These are phyloP conservation scores for Aspergillus hancockii DNA, from an alignment of 495 filamentous ascomycete species.

Conservation along the genomic window DNA sequence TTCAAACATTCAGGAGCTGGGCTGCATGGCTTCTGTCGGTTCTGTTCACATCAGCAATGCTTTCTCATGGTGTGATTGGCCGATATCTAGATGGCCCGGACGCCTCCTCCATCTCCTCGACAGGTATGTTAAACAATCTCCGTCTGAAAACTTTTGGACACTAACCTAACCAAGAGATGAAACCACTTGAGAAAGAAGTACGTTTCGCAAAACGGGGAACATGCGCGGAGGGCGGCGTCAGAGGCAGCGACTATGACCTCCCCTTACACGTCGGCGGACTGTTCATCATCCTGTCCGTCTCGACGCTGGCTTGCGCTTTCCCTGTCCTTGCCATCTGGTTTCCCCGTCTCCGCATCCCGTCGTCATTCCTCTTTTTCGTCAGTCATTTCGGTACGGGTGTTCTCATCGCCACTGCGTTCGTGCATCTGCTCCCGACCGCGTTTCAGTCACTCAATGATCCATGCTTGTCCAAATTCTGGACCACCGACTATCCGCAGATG, in stretches of 20 bases:
- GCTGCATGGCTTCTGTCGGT: constrained; percentile 32
- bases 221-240: constrained; percentile 30
- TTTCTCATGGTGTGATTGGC: constrained; percentile 22
- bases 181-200: background rate
- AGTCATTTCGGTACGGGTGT: constrained; percentile 82
- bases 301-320: constrained; percentile 51
- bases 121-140: background rate
- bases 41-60: constrained; percentile 24
- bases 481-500: constrained; percentile 64
- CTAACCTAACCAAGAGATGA: background rate
- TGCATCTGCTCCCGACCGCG: constrained; percentile 75
- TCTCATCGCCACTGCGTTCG: constrained; percentile 82
- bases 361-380: constrained; percentile 60
- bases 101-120: background rate
- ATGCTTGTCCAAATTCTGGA: constrained; percentile 70
- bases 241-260: constrained; percentile 50
- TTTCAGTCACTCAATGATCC: constrained; percentile 70
- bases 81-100: constrained; percentile 11
- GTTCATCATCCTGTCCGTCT: constrained; percentile 65
- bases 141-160: background rate
- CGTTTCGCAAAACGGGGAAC: constrained; percentile 21
- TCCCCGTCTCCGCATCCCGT: constrained; percentile 34
- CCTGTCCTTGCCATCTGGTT: constrained; percentile 42
- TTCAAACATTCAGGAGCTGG: constrained; percentile 26
- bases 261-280: constrained; percentile 67